Base-by-base conservation (phyloP, 108 stramenopile genomes). In the Licmophora abbreviata region DNA sequence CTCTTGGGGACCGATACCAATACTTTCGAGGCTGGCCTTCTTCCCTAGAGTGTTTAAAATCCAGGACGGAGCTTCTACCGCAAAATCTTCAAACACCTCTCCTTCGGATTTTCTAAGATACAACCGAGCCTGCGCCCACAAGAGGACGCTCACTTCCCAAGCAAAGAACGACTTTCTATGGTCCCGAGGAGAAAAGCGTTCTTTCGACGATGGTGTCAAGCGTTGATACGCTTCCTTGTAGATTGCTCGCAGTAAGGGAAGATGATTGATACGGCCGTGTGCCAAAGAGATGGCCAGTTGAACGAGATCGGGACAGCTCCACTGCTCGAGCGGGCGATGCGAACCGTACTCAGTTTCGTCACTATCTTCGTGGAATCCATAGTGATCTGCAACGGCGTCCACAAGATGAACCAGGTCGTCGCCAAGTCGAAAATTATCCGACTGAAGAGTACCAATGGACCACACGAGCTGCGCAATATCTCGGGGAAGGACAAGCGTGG, bases 51-150 rank as follows among this genome's bases (percentile, higher is more conserved):
- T 30, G 21, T 46, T 42, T 4, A 81, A 35, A 6, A 88, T 30
- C 11, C 40, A 57, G 5, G 36, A 30, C 5, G 74, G 69, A n/a
- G 70, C 78, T 23, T 48, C 54, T 31, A 48, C 48, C 4, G 76
- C 51, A 44, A 88, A 88, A 18, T 60, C 60, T 10, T 52, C 76
- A 56, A 75, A 88, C 9, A 66, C 64, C 11, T 34, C 43, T 10
- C 65, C 73, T 48, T 71, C 50, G 11, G 66, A 56, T 15, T 47
- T 59, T 4, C 62, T 85, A 34, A 89, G 34, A 46, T 85, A 64
- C 4, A 89, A 54, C 10, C 80, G 64, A 17, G 88, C 88, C 40
- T 85, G 83, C 21, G 66, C 79, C 88, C 88, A 89, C 4, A 89
- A 54, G 50, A 89, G 48, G 30, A 85, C 70, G 34, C 76, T 73